Evolutionary conservation across 139 green algal genomes (phyloP).

Genomic region (Chlamydomonas incerta): DNA sequence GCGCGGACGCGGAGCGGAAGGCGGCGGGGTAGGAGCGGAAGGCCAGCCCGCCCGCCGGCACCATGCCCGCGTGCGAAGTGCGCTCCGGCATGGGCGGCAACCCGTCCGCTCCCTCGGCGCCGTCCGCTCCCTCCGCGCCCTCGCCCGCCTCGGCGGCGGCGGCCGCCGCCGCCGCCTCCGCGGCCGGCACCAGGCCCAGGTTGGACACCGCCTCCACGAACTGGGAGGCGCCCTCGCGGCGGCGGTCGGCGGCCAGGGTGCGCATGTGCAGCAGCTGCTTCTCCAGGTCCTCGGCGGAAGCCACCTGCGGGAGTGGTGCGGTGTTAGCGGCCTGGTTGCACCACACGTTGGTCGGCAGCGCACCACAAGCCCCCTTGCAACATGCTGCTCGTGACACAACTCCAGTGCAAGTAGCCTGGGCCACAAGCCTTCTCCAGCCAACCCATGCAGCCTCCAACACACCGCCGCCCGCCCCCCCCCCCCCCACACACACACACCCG

Average conservation of each 20-base stretch:
- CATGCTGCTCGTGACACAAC: too few species aligned
- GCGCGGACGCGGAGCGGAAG: not conserved
- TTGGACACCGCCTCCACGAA: slow-evolving; percentile 24
- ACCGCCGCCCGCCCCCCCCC: too few species aligned
- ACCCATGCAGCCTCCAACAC: too few species aligned
- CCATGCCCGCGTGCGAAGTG: not conserved
- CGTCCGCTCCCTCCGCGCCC: not conserved
- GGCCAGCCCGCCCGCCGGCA: slow-evolving; percentile 22
- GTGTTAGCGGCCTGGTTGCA: too few species aligned
- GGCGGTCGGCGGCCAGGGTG: not conserved
- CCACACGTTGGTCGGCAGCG: too few species aligned
- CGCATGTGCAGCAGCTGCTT: slow-evolving; percentile 24
- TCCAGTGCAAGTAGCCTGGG: too few species aligned
- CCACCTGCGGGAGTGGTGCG: too few species aligned
- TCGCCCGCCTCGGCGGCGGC: not conserved
- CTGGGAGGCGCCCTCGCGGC: slow-evolving; percentile 16
- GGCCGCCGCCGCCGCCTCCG: not conserved
- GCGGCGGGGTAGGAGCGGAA: not conserved
- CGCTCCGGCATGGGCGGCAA: too few species aligned
- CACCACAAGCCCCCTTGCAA: too few species aligned
- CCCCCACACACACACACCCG: too few species aligned
- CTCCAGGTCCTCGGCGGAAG: not conserved
- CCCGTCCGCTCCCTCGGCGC: not conserved
- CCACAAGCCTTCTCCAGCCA: too few species aligned
- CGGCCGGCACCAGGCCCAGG: slow-evolving; percentile 16